Evolutionary conservation across 768 basidiomycete genomes (phyloP), one percentile per base, ranked within the genome.

Genomic region (Collybiopsis confluens): DNA sequence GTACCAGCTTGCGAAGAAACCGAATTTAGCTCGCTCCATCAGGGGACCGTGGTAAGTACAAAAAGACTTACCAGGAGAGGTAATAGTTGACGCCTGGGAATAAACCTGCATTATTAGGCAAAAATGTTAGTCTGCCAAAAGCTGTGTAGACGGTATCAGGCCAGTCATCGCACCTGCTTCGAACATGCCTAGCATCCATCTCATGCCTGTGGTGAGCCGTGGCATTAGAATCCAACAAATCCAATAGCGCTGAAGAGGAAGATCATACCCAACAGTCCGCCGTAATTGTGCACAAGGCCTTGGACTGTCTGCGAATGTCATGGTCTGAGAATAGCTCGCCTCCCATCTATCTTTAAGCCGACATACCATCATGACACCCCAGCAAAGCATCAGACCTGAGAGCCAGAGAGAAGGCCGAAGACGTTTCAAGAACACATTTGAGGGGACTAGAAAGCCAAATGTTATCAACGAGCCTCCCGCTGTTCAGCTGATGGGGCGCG

Each of bases 351-450:
- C 27, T 28, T 24, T 30, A 26, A 26, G 9, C 21, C 36, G 35
- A 40, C 36, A 27, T 51, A 86, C 86, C 88, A 89, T 89, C 73
- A 83, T 82, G 27, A 89, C 59, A 2, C 87, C 88, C 86, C 88
- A 89, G 16, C 80, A 59, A 2, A 88, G 57, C 88, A 92, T 90
- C 49, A 90, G 72, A 24, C 75, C 55, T 4, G 86, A 87, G 4
- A 92, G 70, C 88, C 89, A 91, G 33, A 92, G 65, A 2, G 88
- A 89, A 0, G 89, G 90, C 1, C 87, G 76, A 28, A 89, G 73
- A 30, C 86, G 80, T 63, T 88, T 88, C 47, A 89, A 68, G 63
- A 87, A 82, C 2, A 88, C 68, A 56, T 89, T 88, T 13, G 84
- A 86, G 2, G 89, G 88, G 26, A 88, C 79, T 77, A 49, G n/a